Percentiles rank a stretch among this genome's conserved stretches.
phyloP scores from a whole-genome alignment of 1,284 basidiomycete species.

The Malassezia dermatis region DNA sequence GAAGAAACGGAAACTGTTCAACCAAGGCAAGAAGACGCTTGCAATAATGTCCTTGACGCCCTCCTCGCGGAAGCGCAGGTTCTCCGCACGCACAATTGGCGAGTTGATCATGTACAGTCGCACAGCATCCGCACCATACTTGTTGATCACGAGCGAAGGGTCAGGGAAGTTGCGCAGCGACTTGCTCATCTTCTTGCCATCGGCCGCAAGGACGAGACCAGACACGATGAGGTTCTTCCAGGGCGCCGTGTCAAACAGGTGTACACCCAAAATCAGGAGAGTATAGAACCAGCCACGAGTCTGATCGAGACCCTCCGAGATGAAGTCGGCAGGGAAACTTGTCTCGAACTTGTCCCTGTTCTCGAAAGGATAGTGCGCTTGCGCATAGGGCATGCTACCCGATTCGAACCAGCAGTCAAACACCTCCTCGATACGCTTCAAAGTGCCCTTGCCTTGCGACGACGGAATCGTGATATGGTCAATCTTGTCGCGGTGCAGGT shows the following conservation, averaged over 20 bases:
- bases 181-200: conserved; percentile 99
- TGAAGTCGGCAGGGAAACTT: conserved; percentile 92
- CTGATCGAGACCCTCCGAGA: conserved; percentile 74
- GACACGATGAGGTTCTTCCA: conserved; percentile 98
- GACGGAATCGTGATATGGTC: conserved; percentile 95
- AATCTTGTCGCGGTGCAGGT: conserved; percentile 87
- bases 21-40: conserved; percentile 91
- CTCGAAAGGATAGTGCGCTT: conserved; percentile 95
- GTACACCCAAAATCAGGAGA: conserved; percentile 83
- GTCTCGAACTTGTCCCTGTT: conserved; percentile 72
- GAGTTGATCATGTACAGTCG: conserved; percentile 98
- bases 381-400: conserved; percentile 98
- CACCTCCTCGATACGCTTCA: conserved; percentile 87
- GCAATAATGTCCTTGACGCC: conserved; percentile 94
- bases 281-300: conserved; percentile 97
- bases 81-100: conserved; percentile 93
- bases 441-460: conserved; percentile 69
- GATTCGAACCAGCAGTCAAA: conserved; percentile 99
- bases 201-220: conserved; percentile 89
- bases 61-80: conserved; percentile 92
- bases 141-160: conserved; percentile 77
- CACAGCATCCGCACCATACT: conserved; percentile 90
- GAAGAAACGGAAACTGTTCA: conserved; percentile 99
- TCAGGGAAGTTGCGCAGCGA: conserved; percentile 97
- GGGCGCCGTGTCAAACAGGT: conserved; percentile 81